Conservation (phyloP, 73 alveolate genomes). For the Symbiodinium natans region DNA sequence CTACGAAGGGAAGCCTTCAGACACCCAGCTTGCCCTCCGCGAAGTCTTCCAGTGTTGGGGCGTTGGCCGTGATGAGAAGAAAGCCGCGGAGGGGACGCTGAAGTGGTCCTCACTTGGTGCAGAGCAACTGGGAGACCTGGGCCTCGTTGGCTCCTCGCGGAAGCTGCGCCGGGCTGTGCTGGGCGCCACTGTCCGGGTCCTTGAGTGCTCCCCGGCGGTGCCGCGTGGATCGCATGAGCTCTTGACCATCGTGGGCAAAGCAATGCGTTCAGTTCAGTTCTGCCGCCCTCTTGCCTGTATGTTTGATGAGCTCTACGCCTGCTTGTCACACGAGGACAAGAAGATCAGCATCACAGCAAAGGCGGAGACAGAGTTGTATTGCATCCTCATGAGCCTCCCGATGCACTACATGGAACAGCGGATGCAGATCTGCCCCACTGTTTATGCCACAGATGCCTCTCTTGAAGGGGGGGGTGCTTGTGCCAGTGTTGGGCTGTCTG, state of each 20-base stretch:
- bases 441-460: constrained; percentile 35
- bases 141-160: constrained; percentile 20
- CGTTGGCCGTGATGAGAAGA: constrained; percentile 2
- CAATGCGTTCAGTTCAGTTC: constrained; percentile 17
- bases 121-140: constrained; percentile 1
- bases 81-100: constrained; percentile 15
- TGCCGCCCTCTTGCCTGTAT: constrained; percentile 32
- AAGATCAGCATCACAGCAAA: neutral
- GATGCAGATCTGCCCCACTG: neutral
- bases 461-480: constrained; percentile 39
- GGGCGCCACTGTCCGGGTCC: too few species aligned
- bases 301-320: constrained; percentile 10
- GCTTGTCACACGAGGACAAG: neutral
- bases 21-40: neutral
- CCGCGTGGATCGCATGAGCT: neutral
- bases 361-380: neutral
- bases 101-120: constrained; percentile 25
- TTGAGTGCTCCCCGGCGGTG: too few species aligned
- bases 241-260: constrained; percentile 25
- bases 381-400: neutral
- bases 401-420: constrained; percentile 1
- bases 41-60: constrained; percentile 1
- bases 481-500: neutral
- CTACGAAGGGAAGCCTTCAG: constrained; percentile 28
- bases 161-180: constrained; percentile 4